Percentiles rank a stretch among this genome's conserved stretches.
These are phyloP conservation scores for Pythium brachiatum DNA, from an alignment of 352 stramenopile genomes.

Conservation along the genomic window DNA sequence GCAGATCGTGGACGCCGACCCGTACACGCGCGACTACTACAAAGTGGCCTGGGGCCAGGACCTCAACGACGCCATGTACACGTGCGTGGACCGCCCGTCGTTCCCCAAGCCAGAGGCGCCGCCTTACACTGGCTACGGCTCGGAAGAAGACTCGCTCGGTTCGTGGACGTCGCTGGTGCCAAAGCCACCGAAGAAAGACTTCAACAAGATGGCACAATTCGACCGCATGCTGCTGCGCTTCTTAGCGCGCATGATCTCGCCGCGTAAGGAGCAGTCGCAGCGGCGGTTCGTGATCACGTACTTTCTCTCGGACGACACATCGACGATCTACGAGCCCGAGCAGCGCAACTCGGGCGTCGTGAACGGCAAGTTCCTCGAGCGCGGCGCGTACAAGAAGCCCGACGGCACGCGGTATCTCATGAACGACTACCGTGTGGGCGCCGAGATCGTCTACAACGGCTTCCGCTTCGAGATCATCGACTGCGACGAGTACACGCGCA, in stretches of 20 bases:
- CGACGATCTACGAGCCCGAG: slow-evolving; percentile 75
- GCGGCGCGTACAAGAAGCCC: slow-evolving; percentile 61
- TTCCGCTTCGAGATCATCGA: slow-evolving; percentile 78
- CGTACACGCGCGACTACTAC: slow-evolving; percentile 78
- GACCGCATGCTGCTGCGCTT: slow-evolving; percentile 81
- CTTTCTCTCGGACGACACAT: slow-evolving; percentile 79
- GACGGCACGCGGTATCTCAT: slow-evolving; percentile 57
- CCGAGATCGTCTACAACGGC: slow-evolving; percentile 59
- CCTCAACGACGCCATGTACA: slow-evolving; percentile 41
- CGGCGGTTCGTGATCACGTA: slow-evolving; percentile 82
- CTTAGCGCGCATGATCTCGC: slow-evolving; percentile 64
- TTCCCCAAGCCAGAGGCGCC: slow-evolving; percentile 60
- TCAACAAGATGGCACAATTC: slow-evolving; percentile 76
- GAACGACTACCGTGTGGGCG: slow-evolving; percentile 55
- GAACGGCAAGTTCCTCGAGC: slow-evolving; percentile 86
- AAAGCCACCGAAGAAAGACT: slow-evolving; percentile 76
- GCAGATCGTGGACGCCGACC: slow-evolving; percentile 73
- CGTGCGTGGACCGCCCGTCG: slow-evolving; percentile 38
- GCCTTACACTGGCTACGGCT: slow-evolving; percentile 74
- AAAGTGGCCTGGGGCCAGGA: slow-evolving; percentile 58
- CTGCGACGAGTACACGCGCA: slow-evolving; percentile 80
- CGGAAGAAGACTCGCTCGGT: slow-evolving; percentile 72
- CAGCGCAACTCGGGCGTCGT: slow-evolving; percentile 76
- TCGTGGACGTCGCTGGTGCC: slow-evolving; percentile 60
- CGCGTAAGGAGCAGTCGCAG: slow-evolving; percentile 68